These are phyloP conservation scores for Fagopyrum esculentum DNA, from an alignment of 148 eudicot genomes.

Conservation along the genomic window DNA sequence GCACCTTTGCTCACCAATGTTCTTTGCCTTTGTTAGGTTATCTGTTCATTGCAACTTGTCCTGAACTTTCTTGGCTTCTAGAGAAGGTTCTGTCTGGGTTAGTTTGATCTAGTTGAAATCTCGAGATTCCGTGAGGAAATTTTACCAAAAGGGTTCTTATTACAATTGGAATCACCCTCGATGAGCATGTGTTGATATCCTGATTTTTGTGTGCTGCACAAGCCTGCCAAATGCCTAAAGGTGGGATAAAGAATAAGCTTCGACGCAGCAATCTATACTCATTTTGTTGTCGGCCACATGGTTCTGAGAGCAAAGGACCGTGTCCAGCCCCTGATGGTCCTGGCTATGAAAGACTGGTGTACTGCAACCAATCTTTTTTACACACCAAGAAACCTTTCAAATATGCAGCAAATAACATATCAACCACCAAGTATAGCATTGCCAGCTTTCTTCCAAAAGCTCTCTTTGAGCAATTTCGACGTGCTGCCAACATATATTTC, in stretches of 20 bases:
- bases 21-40: conserved; percentile 2
- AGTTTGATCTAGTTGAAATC: not conserved
- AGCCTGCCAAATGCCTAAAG: conserved; percentile 41
- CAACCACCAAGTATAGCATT: conserved; percentile 79
- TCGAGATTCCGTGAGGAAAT: not conserved
- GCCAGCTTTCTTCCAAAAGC: conserved; percentile 78
- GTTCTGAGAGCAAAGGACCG: conserved; percentile 23
- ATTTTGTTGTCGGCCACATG: conserved; percentile 46
- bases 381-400: conserved; percentile 58
- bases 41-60: not conserved
- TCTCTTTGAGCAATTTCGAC: conserved; percentile 86
- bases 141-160: not conserved
- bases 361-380: conserved; percentile 61
- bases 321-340: conserved; percentile 49
- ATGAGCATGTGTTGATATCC: conserved; percentile 17
- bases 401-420: conserved; percentile 68
- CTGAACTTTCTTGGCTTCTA: not conserved
- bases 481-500: conserved; percentile 89
- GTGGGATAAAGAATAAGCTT: conserved; percentile 63
- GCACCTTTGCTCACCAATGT: not conserved
- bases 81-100: not conserved
- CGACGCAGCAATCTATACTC: conserved; percentile 68
- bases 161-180: not conserved
- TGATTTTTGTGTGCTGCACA: conserved; percentile 20
- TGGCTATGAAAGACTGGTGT: conserved; percentile 59